phyloP scores from a whole-genome alignment of 2,329 filamentous ascomycete genomes.

The Trichoderma arundinaceum region DNA sequence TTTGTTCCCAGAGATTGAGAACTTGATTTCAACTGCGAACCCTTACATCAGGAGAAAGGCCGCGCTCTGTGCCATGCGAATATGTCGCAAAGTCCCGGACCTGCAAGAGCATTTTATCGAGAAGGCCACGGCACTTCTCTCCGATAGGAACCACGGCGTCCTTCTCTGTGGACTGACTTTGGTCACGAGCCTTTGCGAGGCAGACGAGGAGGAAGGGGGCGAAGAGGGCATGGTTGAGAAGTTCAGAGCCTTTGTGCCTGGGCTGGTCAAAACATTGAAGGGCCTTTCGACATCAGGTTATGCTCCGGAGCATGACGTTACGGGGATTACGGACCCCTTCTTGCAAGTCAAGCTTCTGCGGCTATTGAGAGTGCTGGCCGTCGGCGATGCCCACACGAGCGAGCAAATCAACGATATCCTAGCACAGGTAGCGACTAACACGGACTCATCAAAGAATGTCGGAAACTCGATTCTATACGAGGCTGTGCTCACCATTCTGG shows the following conservation, averaged over 20 bases:
- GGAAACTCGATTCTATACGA: constrained; percentile 98
- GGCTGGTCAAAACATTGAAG: constrained; percentile 88
- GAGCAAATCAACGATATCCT: constrained; percentile 99
- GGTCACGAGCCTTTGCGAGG: constrained; percentile 90
- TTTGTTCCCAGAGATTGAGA: constrained; percentile 94
- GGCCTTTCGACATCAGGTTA: constrained; percentile 93
- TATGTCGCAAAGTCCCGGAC: constrained; percentile 97
- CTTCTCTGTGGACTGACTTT: constrained; percentile 90
- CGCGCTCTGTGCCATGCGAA: constrained; percentile 97
- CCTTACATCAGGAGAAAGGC: constrained; percentile 98
- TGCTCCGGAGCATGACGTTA: constrained; percentile 96
- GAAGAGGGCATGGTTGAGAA: constrained; percentile 88
- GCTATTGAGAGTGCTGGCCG: constrained; percentile 81
- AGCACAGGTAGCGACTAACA: constrained; percentile 96
- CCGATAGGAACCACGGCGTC: constrained; percentile 95
- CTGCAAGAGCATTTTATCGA: constrained; percentile 96
- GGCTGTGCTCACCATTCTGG: constrained; percentile 93
- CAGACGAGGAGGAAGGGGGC: constrained; percentile 89
- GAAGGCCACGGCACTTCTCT: constrained; percentile 84
- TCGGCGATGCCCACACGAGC: constrained; percentile 84
- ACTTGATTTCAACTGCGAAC: constrained; percentile 87
- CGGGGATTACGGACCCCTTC: constrained; percentile 96
- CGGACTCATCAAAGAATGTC: constrained; percentile 96
- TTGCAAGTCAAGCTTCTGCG: constrained; percentile 95
- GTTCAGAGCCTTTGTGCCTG: constrained; percentile 84